phyloP scores from a whole-genome alignment of 2,329 filamentous ascomycete genomes.

The Colletotrichum lupini region DNA sequence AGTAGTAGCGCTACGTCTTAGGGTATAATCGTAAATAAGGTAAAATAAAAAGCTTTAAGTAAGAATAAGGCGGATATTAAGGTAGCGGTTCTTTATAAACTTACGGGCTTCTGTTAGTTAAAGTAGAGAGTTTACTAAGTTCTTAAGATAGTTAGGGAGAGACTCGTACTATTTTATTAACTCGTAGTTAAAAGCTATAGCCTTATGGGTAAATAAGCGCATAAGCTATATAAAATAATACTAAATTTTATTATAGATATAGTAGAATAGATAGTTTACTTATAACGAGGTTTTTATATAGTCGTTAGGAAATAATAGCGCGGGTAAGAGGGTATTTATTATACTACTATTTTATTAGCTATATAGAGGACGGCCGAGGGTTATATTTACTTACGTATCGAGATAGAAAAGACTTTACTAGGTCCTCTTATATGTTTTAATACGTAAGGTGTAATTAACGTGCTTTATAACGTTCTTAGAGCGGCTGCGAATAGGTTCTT shows the following conservation, averaged over 20 bases:
- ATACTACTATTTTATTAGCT: constrained; percentile 43
- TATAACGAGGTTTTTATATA: constrained; percentile 39
- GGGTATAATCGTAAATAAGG: constrained; percentile 38
- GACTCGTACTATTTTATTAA: constrained; percentile 41
- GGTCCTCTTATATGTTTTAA: constrained; percentile 50
- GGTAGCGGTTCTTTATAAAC: constrained; percentile 44
- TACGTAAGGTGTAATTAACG: constrained; percentile 3
- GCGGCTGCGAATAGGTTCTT: constrained; percentile 18
- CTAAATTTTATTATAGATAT: constrained; percentile 43
- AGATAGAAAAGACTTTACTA: constrained; percentile 57
- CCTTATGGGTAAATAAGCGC: constrained; percentile 40
- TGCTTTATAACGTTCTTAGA: background rate
- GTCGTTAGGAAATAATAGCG: constrained; percentile 38
- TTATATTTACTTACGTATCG: constrained; percentile 54
- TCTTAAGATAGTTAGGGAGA: constrained; percentile 38
- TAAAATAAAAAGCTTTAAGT: constrained; percentile 39
- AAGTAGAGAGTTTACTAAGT: constrained; percentile 38
- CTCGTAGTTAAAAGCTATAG: constrained; percentile 41
- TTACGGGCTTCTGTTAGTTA: constrained; percentile 41
- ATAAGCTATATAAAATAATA: constrained; percentile 42
- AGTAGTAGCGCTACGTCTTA: constrained; percentile 23
- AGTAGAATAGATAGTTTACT: constrained; percentile 43
- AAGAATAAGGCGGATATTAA: constrained; percentile 43
- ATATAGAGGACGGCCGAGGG: constrained; percentile 49
- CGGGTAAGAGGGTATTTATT: constrained; percentile 44